Conservation (phyloP, 2,329 filamentous ascomycete species). For the Pyricularia grisea region DNA sequence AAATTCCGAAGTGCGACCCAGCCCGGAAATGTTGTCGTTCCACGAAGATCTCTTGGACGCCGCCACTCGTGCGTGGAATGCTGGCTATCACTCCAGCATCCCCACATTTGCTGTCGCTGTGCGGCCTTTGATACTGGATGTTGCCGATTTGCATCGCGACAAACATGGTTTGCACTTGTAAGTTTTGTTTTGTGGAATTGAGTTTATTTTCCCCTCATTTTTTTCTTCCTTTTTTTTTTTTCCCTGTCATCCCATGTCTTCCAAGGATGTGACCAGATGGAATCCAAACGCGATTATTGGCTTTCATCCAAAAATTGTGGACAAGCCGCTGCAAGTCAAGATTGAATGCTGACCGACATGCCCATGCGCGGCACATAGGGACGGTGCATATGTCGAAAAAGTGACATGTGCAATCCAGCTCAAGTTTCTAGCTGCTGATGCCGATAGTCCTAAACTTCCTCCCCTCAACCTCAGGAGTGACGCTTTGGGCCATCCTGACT, state of each 20-base stretch:
- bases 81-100: constrained; percentile 2
- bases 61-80: constrained; percentile 2
- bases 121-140: constrained; percentile 1
- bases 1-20: constrained; percentile 1
- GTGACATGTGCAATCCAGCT: constrained; percentile 1
- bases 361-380: background rate
- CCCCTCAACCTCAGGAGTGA: background rate
- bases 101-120: constrained; percentile 1
- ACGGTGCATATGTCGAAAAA: background rate
- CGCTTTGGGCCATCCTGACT: background rate
- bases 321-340: background rate
- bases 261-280: background rate
- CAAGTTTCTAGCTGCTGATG: background rate
- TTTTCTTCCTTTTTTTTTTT: background rate
- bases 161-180: background rate
- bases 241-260: background rate
- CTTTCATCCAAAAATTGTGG: background rate
- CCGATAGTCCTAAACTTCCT: background rate
- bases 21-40: constrained; percentile 1
- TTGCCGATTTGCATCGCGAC: background rate
- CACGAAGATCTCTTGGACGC: constrained; percentile 2
- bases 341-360: background rate
- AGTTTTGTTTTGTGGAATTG: background rate
- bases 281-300: background rate
- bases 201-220: background rate